A percentile compares a stretch with the other conserved stretches of the same genome.
Evolutionary conservation across 306 rosid species (phyloP).

Genomic region (Quercus alba): DNA sequence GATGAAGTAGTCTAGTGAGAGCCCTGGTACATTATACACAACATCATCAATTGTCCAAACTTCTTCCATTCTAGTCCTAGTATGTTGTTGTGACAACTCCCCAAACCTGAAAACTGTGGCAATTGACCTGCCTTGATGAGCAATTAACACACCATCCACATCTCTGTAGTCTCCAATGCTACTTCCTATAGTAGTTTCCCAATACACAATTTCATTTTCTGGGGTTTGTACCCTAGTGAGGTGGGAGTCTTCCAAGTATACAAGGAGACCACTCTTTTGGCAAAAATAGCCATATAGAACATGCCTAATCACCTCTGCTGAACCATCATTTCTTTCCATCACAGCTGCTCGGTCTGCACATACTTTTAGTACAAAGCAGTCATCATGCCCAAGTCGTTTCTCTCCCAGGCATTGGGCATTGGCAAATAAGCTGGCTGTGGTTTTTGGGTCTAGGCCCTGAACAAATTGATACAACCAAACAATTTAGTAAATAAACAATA

Average conservation of each 20-base stretch:
- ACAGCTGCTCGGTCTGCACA: constrained; percentile 78
- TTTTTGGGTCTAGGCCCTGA: constrained; percentile 92
- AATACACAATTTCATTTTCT: constrained; percentile 57
- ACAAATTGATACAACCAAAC: not conserved
- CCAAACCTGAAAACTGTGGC: constrained; percentile 86
- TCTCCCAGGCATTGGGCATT: constrained; percentile 95
- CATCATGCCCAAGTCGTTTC: constrained; percentile 65
- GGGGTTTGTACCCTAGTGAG: constrained; percentile 73
- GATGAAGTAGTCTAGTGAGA: constrained; percentile 80
- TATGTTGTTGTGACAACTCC: constrained; percentile 72
- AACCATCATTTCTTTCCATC: constrained; percentile 81
- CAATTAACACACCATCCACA: constrained; percentile 72
- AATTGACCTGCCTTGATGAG: constrained; percentile 86
- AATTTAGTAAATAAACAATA: not conserved
- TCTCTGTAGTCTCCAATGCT: constrained; percentile 79
- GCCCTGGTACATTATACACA: constrained; percentile 88
- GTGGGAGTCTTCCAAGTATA: constrained; percentile 92
- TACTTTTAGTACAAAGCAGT: constrained; percentile 84
- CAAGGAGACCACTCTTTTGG: constrained; percentile 88
- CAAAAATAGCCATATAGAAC: constrained; percentile 86
- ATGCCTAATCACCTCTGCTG: constrained; percentile 88
- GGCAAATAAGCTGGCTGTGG: constrained; percentile 79
- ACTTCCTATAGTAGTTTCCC: constrained; percentile 98
- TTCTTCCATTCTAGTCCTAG: constrained; percentile 89
- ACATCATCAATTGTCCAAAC: constrained; percentile 90